Conservation (phyloP, 129 eudicot genomes). For the Deinandra increscens region DNA sequence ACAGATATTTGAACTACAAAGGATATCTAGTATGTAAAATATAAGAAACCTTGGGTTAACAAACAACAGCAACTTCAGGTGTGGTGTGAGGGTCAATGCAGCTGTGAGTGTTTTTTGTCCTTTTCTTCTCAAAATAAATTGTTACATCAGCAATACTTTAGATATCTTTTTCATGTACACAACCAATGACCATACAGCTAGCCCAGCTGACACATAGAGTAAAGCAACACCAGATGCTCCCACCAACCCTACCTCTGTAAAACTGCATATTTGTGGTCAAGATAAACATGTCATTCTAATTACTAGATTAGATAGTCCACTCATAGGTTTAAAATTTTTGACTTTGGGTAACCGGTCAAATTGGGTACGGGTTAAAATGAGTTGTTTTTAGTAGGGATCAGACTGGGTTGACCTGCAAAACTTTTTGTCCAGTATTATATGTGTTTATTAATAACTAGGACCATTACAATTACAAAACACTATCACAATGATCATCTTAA, state of each 20-base stretch:
- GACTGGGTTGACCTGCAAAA: background rate
- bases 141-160: constrained; percentile 72
- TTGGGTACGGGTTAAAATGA: background rate
- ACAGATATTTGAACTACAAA: constrained; percentile 28
- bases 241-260: constrained; percentile 59
- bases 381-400: background rate
- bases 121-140: background rate
- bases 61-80: constrained; percentile 25
- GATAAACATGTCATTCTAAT: background rate
- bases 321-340: background rate
- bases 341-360: background rate
- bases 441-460: background rate
- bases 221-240: constrained; percentile 67
- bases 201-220: constrained; percentile 85
- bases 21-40: constrained; percentile 25
- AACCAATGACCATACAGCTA: constrained; percentile 85
- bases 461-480: background rate
- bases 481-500: background rate
- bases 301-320: background rate
- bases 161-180: constrained; percentile 95
- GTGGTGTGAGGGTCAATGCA: constrained; percentile 13
- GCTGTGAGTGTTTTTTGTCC: constrained; percentile 14
- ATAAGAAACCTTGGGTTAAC: constrained; percentile 23
- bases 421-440: background rate
- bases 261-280: constrained; percentile 39